Conservation (phyloP, 805 yeast species). For the Schizosaccharomyces lindneri region DNA sequence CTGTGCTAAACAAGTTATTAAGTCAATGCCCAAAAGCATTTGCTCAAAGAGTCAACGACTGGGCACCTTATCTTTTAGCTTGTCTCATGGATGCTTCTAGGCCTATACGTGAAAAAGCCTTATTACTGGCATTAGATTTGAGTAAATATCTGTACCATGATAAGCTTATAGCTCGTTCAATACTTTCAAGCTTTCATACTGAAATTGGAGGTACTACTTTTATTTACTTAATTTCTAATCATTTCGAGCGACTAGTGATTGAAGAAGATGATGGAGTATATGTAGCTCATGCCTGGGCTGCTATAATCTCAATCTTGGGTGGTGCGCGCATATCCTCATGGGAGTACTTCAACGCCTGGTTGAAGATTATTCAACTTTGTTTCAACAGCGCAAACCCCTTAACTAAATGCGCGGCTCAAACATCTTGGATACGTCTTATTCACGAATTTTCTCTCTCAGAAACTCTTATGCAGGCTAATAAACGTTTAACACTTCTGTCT, state of each 20-base stretch:
- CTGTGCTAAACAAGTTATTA: neutral
- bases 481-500: neutral
- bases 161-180: neutral
- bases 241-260: neutral
- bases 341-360: neutral
- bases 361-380: neutral
- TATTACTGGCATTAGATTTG: neutral
- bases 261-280: slow-evolving; percentile 1
- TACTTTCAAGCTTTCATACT: neutral
- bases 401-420: slow-evolving; percentile 1
- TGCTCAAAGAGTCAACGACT: neutral
- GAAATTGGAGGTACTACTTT: neutral
- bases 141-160: neutral
- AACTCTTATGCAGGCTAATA: neutral
- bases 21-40: neutral
- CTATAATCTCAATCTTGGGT: neutral
- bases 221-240: neutral
- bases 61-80: neutral
- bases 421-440: neutral
- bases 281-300: slow-evolving; percentile 2
- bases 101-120: neutral
- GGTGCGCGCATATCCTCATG: neutral
- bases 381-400: neutral
- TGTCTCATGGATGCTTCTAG: neutral
- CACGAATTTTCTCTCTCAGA: neutral